Conservation (phyloP, 805 yeast genomes). For the Cyberlindnera sargentensis region DNA sequence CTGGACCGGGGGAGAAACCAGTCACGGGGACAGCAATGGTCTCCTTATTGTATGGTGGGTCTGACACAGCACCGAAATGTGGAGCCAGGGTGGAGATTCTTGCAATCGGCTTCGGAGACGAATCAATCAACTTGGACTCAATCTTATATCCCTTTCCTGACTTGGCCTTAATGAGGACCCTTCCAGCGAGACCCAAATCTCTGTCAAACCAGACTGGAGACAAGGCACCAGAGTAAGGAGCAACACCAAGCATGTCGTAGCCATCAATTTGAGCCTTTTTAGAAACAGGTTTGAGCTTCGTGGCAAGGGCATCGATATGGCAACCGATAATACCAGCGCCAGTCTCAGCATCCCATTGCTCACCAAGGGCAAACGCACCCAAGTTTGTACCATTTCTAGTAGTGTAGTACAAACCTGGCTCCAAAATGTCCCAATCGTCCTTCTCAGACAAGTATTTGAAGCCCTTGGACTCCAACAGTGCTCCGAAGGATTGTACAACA, state of each 20-base stretch:
- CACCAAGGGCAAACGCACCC: conserved; percentile 65
- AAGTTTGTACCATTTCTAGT: conserved; percentile 61
- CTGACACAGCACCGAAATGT: conserved; percentile 69
- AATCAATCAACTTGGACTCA: conserved; percentile 40
- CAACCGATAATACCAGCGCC: conserved; percentile 68
- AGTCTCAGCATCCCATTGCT: conserved; percentile 52
- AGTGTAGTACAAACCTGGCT: conserved; percentile 56
- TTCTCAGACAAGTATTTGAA: conserved; percentile 62
- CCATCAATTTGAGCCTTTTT: conserved; percentile 58
- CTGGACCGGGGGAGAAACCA: conserved; percentile 41
- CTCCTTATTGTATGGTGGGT: conserved; percentile 70
- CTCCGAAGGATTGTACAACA: conserved; percentile 48
- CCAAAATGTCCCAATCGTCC: conserved; percentile 28
- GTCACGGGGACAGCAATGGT: conserved; percentile 73
- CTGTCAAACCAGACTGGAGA: conserved; percentile 72
- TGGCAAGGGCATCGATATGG: conserved; percentile 71
- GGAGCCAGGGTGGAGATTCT: conserved; percentile 82
- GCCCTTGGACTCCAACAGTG: conserved; percentile 48
- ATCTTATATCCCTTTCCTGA: conserved; percentile 26
- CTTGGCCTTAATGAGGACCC: conserved; percentile 46
- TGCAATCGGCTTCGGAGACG: conserved; percentile 66
- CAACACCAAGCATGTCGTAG: conserved; percentile 71
- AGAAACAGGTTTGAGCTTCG: conserved; percentile 66
- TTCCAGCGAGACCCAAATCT: conserved; percentile 80
- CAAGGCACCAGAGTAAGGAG: conserved; percentile 75